phyloP scores from a whole-genome alignment of 306 rosid genomes.

The Vigna unguiculata region DNA sequence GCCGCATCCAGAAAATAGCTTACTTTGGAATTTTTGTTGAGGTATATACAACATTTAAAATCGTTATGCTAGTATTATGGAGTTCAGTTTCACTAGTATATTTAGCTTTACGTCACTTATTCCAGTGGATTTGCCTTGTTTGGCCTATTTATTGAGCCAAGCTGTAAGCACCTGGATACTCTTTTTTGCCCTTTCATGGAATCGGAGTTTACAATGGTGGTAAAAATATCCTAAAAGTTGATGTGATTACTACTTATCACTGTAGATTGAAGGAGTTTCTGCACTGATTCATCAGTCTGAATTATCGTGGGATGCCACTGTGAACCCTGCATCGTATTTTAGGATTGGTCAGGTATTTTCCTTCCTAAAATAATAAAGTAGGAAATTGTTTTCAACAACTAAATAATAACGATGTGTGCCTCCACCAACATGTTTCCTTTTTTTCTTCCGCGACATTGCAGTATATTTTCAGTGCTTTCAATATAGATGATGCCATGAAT shows the following conservation, averaged over 20 bases:
- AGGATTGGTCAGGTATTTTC: conserved; percentile 92
- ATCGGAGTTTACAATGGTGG: conserved; percentile 34
- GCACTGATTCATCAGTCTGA: conserved; percentile 94
- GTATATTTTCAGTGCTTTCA: conserved; percentile 8
- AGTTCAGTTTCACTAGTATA: conserved; percentile 30
- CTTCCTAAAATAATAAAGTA: conserved; percentile 34
- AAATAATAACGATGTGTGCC: conserved; percentile 28
- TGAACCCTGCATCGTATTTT: conserved; percentile 74
- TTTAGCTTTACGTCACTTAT: conserved; percentile 33
- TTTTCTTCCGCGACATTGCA: conserved; percentile 28
- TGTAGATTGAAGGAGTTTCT: conserved; percentile 85
- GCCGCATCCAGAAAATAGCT: conserved; percentile 79
- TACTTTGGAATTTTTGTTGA: conserved; percentile 96
- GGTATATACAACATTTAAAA: conserved; percentile 58
- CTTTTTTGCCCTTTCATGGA: conserved; percentile 24
- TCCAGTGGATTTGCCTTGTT: conserved; percentile 28
- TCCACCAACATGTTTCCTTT: conserved; percentile 7
- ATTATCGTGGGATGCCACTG: conserved; percentile 92
- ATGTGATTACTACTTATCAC: conserved; percentile 31
- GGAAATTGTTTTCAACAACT: conserved; percentile 7
- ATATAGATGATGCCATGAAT: background rate
- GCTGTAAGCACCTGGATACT: conserved; percentile 6
- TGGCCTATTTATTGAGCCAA: conserved; percentile 30
- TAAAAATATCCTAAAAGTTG: conserved; percentile 35
- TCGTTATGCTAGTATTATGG: conserved; percentile 29